A percentile compares a stretch with the other conserved stretches of the same genome.
Conservation (phyloP, 1,139 yeast genomes). For the Saccharomyces uvarum region DNA sequence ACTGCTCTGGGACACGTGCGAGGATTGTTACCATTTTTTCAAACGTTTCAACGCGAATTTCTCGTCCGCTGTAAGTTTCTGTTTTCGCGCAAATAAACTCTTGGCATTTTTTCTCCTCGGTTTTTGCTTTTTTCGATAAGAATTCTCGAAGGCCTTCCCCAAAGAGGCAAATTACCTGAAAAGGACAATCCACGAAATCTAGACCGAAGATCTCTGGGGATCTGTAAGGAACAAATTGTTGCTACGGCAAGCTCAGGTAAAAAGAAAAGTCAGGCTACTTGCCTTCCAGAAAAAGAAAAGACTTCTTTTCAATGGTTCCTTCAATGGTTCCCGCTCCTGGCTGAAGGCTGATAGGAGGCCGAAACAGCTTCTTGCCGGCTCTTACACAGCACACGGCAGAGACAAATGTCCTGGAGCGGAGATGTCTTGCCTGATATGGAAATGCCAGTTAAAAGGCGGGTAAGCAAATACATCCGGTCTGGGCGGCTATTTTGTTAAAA, state of each 20-base stretch:
- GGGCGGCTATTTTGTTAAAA: neutral
- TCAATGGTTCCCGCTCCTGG: neutral
- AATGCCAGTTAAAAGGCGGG: neutral
- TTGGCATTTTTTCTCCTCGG: neutral
- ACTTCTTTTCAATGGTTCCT: neutral
- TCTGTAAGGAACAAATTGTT: neutral
- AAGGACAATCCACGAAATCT: neutral
- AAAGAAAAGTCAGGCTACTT: neutral
- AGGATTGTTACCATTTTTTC: neutral
- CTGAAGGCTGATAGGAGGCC: neutral
- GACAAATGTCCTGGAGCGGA: neutral
- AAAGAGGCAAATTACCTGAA: neutral
- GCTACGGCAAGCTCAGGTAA: neutral
- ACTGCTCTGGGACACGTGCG: neutral
- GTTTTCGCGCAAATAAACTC: neutral
- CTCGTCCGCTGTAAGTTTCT: neutral
- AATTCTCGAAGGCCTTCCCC: neutral
- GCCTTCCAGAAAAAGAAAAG: too few relatives aligned
- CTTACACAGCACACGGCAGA: neutral
- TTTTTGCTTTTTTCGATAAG: neutral
- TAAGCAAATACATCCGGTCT: neutral
- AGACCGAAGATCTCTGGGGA: conserved; percentile 1
- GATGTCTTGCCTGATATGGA: neutral
- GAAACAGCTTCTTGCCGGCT: neutral
- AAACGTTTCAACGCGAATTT: neutral